Evolutionary conservation across 2,329 filamentous ascomycete species (phyloP).

Genomic region (Claviceps sorghi): DNA sequence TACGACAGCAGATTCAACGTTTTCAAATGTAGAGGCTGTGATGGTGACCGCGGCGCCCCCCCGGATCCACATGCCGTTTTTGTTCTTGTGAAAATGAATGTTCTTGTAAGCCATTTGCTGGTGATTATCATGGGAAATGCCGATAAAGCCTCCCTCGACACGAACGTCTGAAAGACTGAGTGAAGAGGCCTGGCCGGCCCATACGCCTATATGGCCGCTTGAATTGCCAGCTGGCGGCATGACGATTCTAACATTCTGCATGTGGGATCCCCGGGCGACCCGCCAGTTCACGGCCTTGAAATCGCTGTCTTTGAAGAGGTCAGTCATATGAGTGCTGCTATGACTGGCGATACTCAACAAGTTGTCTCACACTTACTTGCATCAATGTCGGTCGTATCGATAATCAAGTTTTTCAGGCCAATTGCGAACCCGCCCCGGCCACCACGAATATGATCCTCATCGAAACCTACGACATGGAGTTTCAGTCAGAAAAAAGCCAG

Average conservation of each 20-base stretch:
- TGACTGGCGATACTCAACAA: not conserved
- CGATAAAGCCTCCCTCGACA: constrained; percentile 27
- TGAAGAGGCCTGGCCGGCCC: constrained; percentile 25
- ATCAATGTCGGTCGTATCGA: constrained; percentile 25
- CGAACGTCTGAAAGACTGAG: constrained; percentile 26
- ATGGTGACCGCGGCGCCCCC: constrained; percentile 25
- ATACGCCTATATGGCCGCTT: constrained; percentile 26
- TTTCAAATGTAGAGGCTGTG: constrained; percentile 25
- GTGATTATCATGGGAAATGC: constrained; percentile 27
- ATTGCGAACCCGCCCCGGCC: constrained; percentile 28
- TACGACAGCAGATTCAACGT: constrained; percentile 20
- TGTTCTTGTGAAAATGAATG: constrained; percentile 29
- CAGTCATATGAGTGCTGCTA: not conserved
- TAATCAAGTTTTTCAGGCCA: constrained; percentile 26
- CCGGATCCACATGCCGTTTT: constrained; percentile 17
- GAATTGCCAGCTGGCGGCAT: constrained; percentile 22
- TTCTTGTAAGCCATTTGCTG: constrained; percentile 29
- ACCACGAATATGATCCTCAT: constrained; percentile 20
- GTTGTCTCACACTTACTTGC: constrained; percentile 10
- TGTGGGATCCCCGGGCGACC: constrained; percentile 27
- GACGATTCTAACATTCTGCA: constrained; percentile 28
- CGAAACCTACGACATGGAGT: not conserved
- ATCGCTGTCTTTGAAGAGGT: constrained; percentile 8
- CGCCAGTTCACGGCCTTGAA: constrained; percentile 29
- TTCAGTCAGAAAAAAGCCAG: not conserved